These are phyloP conservation scores for Pichia gijzeniarum DNA, from an alignment of 805 yeast genomes.

Conservation along the genomic window DNA sequence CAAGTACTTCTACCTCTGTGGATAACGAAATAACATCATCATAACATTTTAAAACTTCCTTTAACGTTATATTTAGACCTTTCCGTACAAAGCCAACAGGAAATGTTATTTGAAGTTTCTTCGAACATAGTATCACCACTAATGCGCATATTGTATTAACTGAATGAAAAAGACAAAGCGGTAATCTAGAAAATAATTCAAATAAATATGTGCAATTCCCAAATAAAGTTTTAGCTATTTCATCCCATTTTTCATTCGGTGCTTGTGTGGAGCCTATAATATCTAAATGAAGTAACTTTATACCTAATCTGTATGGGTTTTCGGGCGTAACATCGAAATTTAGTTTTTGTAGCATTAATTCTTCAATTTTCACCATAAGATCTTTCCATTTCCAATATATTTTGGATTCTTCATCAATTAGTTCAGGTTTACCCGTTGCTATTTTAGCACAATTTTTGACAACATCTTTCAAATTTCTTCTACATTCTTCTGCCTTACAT, in stretches of 20 bases:
- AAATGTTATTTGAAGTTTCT: slow-evolving; percentile 16
- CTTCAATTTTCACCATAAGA: slow-evolving; percentile 39
- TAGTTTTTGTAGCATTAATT: slow-evolving; percentile 36
- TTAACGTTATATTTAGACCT: slow-evolving; percentile 14
- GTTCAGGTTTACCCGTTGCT: slow-evolving; percentile 36
- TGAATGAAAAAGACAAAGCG: slow-evolving; percentile 23
- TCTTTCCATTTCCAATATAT: slow-evolving; percentile 49
- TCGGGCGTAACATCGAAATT: slow-evolving; percentile 43
- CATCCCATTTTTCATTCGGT: slow-evolving; percentile 13
- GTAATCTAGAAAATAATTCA: slow-evolving; percentile 26
- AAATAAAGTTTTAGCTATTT: slow-evolving; percentile 16
- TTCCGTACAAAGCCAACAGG: slow-evolving; percentile 15
- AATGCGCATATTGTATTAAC: slow-evolving; percentile 21
- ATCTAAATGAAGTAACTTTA: slow-evolving; percentile 22
- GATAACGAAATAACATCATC: slow-evolving; percentile 19
- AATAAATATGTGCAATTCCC: slow-evolving; percentile 23
- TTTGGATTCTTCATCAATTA: slow-evolving; percentile 38
- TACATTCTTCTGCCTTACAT: slow-evolving; percentile 47
- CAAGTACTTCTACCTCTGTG: slow-evolving; percentile 14
- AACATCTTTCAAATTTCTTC: slow-evolving; percentile 41
- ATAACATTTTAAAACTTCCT: slow-evolving; percentile 23
- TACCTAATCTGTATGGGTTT: slow-evolving; percentile 33
- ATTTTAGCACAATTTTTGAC: slow-evolving; percentile 43
- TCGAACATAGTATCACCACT: slow-evolving; percentile 21
- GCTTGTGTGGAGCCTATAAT: slow-evolving; percentile 11